Base-by-base conservation (phyloP, 306 rosid genomes). In the Pterocarpus santalinus region DNA sequence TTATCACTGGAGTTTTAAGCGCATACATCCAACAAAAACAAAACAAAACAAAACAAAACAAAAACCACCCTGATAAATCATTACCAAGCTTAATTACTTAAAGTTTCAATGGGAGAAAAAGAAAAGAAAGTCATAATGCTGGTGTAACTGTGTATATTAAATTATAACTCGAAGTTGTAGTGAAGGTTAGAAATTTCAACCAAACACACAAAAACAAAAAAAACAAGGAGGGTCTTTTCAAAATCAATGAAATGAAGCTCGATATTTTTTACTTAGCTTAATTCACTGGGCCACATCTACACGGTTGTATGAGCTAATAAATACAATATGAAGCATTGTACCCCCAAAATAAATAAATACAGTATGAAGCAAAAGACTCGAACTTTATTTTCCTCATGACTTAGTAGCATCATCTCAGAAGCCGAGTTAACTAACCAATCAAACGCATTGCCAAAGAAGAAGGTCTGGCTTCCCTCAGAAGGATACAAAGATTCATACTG, bases 391-490 rank as follows among this genome's bases (percentile, higher is more conserved):
- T 17, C 65, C 67, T 13, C 32, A 60, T 56, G 9, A 33, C n/a
- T 49, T 43, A 35, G 34, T 44, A 61, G 49, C 67, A 68, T 47
- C 58, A 34, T 63, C 82, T 72, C 65, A 68, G 35, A 47, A 79
- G 8, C 53, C 34, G 9, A 65, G 15, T 46, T 52, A 9, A 81
- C 90, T 73, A 64, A 92, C 98, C 94, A 90, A 82, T 78, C 85
- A 32, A 90, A 81, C 43, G 62, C 91, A 78, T 94, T 81, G 70
- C 94, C 97, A 46, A 85, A 88, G 85, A 83, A 91, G 70, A 85
- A 78, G 68, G 98, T 87, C 17, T 77, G 39, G 76, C 91, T 87
- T 34, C 98, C 98, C 73, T 90, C 87, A 13, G 92, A 86, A 56
- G 94, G 97, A 76, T 80, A 91, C 35, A 94, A 81, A 39, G 87